Conservation (phyloP, 805 yeast genomes). For the Lipomyces japonicus region DNA sequence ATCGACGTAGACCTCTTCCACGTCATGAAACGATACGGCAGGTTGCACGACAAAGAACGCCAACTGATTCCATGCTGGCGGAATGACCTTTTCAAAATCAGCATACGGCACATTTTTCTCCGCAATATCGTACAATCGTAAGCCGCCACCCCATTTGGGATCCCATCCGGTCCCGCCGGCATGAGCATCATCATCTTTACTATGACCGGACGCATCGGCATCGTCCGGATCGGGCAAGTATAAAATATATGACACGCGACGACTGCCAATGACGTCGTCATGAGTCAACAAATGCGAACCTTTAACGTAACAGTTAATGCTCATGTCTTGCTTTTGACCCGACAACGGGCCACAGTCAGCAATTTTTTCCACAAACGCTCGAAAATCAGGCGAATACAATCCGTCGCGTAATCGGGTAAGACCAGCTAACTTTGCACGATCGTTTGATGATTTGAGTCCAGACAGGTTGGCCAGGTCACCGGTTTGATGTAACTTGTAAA, state of each 20-base stretch:
- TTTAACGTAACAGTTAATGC: constrained; percentile 82
- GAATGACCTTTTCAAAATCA: constrained; percentile 63
- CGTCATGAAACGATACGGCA: constrained; percentile 95
- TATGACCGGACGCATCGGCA: constrained; percentile 32
- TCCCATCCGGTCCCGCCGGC: constrained; percentile 54
- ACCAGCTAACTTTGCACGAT: constrained; percentile 67
- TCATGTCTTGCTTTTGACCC: constrained; percentile 88
- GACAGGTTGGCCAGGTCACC: constrained; percentile 88
- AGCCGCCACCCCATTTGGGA: constrained; percentile 87
- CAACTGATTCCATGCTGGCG: constrained; percentile 93
- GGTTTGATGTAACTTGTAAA: constrained; percentile 81
- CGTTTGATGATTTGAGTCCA: constrained; percentile 75
- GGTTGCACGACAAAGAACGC: constrained; percentile 96
- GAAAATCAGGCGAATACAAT: constrained; percentile 77
- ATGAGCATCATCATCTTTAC: neutral
- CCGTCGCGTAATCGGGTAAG: constrained; percentile 78
- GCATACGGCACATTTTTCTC: constrained; percentile 86
- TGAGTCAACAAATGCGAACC: constrained; percentile 94
- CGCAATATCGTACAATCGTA: constrained; percentile 79
- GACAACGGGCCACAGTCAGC: constrained; percentile 87
- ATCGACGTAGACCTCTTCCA: constrained; percentile 90
- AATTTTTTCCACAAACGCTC: constrained; percentile 70
- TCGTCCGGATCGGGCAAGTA: constrained; percentile 91
- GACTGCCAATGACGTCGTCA: constrained; percentile 95
- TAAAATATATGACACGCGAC: constrained; percentile 87